Base-by-base conservation (phyloP, 495 filamentous ascomycete species). In the Aspergillus asperescens region DNA sequence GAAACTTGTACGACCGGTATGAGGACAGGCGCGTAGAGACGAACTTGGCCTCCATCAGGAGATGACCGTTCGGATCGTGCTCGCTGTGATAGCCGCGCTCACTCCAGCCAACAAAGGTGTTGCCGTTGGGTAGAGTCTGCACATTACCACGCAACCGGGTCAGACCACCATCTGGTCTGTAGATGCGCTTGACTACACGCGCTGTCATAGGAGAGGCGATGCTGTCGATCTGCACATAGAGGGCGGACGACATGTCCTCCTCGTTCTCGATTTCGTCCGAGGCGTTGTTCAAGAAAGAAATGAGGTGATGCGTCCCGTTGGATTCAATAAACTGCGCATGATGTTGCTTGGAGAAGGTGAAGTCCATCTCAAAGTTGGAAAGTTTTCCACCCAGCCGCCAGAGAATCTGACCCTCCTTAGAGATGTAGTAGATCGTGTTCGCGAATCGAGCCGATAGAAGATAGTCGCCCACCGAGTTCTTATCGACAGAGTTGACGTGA, bases 271-370 rank as follows among this genome's bases (percentile, higher is more conserved):
- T 59, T 37, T 70, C 69, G 56, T 76, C 75, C 43, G 69, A 71
- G 37, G 70, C 76, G 55, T 83, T 83, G 65, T 83, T 80, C 59
- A 77, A 71, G 27, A 83, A 55, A 12, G 77, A 77, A 29, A 83
- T 70, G 23, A 70, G 66, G 29, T 76, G 72, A 48, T 69, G 61
- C 10, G 76, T 79, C n/a, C 67, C 66, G 55, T 77, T 65, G 16
- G 79, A 73, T 15, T 68, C 68, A 42, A 81, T 49, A 58, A 77
- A 82, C 16, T 79, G 74, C 10, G 75, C 81, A 58, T 84, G 75
- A 55, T 85, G 81, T 62, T 85, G 81, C 56, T 74, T 78, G 31
- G 76, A 77, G 63, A 85, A 84, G 1, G 72, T 65, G 57, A 79
- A 78, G 52, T 75, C 71, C 27, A 62, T 55, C 23, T 59, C 51